A percentile compares a stretch with the other conserved stretches of the same genome.
phyloP scores from a whole-genome alignment of 2,329 filamentous ascomycete genomes.

The Dactylellina parvicollis region DNA sequence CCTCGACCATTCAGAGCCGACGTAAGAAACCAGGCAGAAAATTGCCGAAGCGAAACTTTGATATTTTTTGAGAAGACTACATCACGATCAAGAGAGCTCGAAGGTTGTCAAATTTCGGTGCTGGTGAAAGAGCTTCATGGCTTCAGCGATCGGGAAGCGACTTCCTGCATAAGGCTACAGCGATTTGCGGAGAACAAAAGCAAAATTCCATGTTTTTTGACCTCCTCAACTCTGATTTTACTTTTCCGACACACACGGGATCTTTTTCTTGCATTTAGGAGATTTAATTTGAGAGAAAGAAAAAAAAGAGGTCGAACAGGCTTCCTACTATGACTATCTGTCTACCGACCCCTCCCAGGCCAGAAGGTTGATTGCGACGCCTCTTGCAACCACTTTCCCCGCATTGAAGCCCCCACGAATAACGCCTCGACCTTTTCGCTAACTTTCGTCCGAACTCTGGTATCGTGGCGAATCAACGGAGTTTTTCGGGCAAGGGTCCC shows the following conservation, averaged over 20 bases:
- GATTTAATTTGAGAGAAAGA: conserved; percentile 23
- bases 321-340: conserved; percentile 7
- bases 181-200: conserved; percentile 36
- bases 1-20: neutral
- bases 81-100: neutral
- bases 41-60: neutral
- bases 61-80: neutral
- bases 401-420: conserved; percentile 37
- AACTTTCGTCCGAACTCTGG: conserved; percentile 50
- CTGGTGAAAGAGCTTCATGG: neutral
- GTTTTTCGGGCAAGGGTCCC: conserved; percentile 41
- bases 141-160: conserved; percentile 8
- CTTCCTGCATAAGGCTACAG: conserved; percentile 37
- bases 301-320: conserved; percentile 10
- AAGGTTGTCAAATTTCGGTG: neutral
- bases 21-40: neutral
- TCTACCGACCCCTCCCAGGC: neutral
- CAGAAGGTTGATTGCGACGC: conserved; percentile 2
- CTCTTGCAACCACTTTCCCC: conserved; percentile 34
- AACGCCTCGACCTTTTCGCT: conserved; percentile 14
- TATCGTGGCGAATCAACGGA: conserved; percentile 51
- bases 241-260: neutral
- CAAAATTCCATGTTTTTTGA: conserved; percentile 19
- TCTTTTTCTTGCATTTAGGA: conserved; percentile 13
- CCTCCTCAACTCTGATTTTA: conserved; percentile 6